Evolutionary conservation across 176 grass and related monocot species (phyloP).

Genomic region (Cymbopogon citratus): DNA sequence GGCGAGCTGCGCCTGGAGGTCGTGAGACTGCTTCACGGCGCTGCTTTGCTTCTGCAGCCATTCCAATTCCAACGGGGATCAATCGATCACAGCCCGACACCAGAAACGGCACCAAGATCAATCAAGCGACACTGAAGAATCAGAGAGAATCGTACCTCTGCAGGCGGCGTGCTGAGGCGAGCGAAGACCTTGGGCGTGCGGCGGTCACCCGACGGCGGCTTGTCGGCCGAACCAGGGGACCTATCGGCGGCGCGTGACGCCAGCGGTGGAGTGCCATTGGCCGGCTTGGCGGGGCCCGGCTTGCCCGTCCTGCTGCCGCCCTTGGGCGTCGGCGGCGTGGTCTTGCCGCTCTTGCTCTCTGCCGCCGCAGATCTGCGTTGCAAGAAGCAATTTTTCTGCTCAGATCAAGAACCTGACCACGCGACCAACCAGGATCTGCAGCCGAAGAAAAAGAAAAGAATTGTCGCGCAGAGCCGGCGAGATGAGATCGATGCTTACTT

Average conservation of each 20-base stretch:
- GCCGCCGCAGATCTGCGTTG: constrained; percentile 38
- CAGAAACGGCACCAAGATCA: not conserved
- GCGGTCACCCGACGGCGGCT: constrained; percentile 30
- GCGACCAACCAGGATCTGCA: not conserved
- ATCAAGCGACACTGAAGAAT: not conserved
- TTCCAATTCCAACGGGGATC: not conserved
- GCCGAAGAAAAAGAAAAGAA: not conserved
- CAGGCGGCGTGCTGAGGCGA: constrained; percentile 12
- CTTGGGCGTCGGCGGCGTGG: constrained; percentile 48
- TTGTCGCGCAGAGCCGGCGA: not conserved
- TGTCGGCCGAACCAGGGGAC: constrained; percentile 33
- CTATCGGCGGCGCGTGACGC: constrained; percentile 25
- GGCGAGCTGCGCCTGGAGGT: constrained; percentile 55
- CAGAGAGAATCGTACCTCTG: constrained; percentile 13
- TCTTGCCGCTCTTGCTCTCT: constrained; percentile 42
- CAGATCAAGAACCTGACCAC: not conserved
- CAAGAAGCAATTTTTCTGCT: constrained; percentile 6
- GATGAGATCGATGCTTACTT: constrained; percentile 32
- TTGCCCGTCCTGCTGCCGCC: constrained; percentile 27
- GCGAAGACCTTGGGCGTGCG: constrained; percentile 38
- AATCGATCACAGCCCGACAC: not conserved
- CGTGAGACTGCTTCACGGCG: constrained; percentile 36
- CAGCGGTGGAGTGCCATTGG: constrained; percentile 34
- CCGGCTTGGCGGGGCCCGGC: constrained; percentile 12
- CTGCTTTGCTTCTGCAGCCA: constrained; percentile 39